Conservation (phyloP, 305 asterid species). For the Fraxinus latifolia region DNA sequence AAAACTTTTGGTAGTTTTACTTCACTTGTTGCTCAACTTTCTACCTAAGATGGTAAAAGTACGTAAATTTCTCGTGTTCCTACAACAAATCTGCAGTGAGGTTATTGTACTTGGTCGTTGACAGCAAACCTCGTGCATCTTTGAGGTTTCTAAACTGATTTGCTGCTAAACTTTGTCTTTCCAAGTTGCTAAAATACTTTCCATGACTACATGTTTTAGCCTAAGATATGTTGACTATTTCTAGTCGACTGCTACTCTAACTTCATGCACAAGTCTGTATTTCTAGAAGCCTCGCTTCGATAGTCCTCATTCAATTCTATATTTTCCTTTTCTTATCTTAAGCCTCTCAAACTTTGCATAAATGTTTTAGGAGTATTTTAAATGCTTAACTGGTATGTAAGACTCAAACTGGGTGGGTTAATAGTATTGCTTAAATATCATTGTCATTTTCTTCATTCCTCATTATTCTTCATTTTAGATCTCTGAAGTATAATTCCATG, state of each 20-base stretch:
- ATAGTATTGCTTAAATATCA: not conserved
- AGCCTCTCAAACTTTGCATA: not conserved
- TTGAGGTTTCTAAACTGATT: not conserved
- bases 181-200: not conserved
- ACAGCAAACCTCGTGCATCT: not conserved
- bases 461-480: not conserved
- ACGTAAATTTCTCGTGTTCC: not conserved
- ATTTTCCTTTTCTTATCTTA: not conserved
- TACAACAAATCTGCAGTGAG: not conserved
- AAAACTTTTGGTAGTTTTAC: not conserved
- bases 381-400: not conserved
- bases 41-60: not conserved
- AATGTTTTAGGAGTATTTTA: not conserved
- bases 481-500: not conserved
- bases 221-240: not conserved
- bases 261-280: not conserved
- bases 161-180: not conserved
- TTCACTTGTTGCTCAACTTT: not conserved
- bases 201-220: not conserved
- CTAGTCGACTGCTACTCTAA: not conserved
- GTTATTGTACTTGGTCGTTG: not conserved
- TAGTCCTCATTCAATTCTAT: not conserved
- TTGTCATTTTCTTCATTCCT: not conserved
- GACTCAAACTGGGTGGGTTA: not conserved
- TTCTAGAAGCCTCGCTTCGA: not conserved